These are phyloP conservation scores for Xerocomus cyaneibrunnescens DNA, from an alignment of 1,284 basidiomycete genomes.

Conservation along the genomic window DNA sequence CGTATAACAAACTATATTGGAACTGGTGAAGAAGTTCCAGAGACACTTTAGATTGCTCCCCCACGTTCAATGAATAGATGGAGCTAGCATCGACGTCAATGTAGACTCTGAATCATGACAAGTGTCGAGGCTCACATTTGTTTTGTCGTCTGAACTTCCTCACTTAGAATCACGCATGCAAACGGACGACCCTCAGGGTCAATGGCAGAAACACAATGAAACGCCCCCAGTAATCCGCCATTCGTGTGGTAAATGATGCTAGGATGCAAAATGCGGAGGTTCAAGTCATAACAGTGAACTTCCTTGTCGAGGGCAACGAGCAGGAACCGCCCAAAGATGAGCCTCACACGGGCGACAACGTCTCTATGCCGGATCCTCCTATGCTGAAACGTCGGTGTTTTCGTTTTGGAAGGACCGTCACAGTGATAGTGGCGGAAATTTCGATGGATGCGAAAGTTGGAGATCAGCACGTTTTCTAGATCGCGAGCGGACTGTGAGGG, in stretches of 20 bases:
- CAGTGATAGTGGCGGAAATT: not conserved
- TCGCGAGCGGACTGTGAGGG: not conserved
- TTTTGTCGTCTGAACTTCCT: not conserved
- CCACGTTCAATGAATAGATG: not conserved
- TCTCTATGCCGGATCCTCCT: not conserved
- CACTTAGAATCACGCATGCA: constrained; percentile 18
- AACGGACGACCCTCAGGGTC: constrained; percentile 19
- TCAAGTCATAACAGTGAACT: constrained; percentile 24
- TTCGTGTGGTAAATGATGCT: constrained; percentile 13
- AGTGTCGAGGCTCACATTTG: constrained; percentile 5
- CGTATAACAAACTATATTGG: not conserved
- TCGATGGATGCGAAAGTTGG: not conserved
- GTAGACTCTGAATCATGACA: not conserved
- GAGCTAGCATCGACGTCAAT: not conserved
- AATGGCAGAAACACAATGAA: constrained; percentile 14
- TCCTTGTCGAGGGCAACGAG: constrained; percentile 16
- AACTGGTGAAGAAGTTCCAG: not conserved
- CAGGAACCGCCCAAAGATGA: constrained; percentile 22
- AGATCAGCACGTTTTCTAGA: not conserved
- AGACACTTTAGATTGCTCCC: not conserved
- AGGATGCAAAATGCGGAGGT: constrained; percentile 9
- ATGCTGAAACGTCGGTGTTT: not conserved
- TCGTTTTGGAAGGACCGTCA: not conserved
- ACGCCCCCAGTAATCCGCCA: constrained; percentile 9
- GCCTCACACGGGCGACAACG: not conserved